Percentiles rank a stretch among this genome's conserved stretches.
These are phyloP conservation scores for Hypocreales sp. DNA, from an alignment of 2,329 filamentous ascomycete species.

Conservation along the genomic window DNA sequence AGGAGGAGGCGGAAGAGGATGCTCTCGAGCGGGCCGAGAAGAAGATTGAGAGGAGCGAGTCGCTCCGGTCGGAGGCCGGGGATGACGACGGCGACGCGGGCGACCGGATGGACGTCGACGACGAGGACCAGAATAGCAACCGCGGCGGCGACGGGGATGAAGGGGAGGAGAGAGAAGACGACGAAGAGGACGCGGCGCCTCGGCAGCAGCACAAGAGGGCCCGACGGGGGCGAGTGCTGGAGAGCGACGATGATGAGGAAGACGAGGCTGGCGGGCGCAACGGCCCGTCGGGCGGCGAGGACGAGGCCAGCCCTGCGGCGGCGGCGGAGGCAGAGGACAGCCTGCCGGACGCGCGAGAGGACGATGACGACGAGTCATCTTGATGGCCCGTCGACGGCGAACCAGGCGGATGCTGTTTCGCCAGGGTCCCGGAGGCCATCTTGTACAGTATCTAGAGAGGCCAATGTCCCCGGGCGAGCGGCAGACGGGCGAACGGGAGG, in stretches of 20 bases:
- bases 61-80: slow-evolving; percentile 19
- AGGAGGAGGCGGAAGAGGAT: slow-evolving; percentile 25
- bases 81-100: slow-evolving; percentile 20
- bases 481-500: no score
- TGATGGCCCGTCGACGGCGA: no score
- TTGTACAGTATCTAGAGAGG: no score
- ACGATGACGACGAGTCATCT: slow-evolving; percentile 13
- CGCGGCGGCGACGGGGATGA: slow-evolving; percentile 25
- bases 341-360: slow-evolving; percentile 23
- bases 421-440: no score
- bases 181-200: slow-evolving; percentile 16
- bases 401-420: no score
- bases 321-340: slow-evolving; percentile 18
- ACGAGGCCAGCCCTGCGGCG: slow-evolving; percentile 10
- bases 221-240: slow-evolving; percentile 34
- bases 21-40: slow-evolving; percentile 29
- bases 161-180: slow-evolving; percentile 37
- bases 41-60: slow-evolving; percentile 20
- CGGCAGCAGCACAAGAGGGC: slow-evolving; percentile 28
- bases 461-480: no score
- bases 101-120: slow-evolving; percentile 28
- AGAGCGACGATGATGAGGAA: slow-evolving; percentile 35
- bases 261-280: slow-evolving; percentile 5
- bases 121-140: slow-evolving; percentile 17
- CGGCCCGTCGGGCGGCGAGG: slow-evolving; percentile 9